Conservation (phyloP, 2,329 filamentous ascomycete genomes). For the Cytospora piceae region DNA sequence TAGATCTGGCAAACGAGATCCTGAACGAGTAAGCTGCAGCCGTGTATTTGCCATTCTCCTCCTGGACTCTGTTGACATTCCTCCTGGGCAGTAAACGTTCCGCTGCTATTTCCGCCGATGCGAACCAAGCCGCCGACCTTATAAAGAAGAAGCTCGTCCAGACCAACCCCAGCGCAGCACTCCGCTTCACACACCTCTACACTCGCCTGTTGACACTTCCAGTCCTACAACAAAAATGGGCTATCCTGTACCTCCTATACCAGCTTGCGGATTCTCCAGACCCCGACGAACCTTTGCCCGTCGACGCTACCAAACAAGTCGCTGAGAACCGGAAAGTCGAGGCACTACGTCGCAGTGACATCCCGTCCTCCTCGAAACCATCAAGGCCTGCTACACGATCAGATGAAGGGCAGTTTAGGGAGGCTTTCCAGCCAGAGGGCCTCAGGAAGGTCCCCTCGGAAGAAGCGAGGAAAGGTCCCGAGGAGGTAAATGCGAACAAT, state of each 20-base stretch:
- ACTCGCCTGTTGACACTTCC: constrained; percentile 86
- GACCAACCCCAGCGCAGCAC: constrained; percentile 75
- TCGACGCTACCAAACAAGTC: constrained; percentile 47
- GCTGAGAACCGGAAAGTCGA: constrained; percentile 35
- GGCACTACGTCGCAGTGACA: constrained; percentile 23
- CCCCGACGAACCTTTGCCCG: constrained; percentile 55
- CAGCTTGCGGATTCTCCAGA: constrained; percentile 74
- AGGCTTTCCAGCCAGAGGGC: constrained; percentile 59
- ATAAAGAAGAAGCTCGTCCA: constrained; percentile 88
- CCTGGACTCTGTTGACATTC: constrained; percentile 14
- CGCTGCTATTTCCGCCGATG: constrained; percentile 66
- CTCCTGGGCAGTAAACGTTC: constrained; percentile 37
- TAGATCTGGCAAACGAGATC: constrained; percentile 54
- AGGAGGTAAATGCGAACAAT: constrained; percentile 41
- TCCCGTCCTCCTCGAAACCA: constrained; percentile 38
- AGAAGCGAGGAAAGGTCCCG: constrained; percentile 42
- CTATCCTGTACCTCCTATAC: constrained; percentile 88
- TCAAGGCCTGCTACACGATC: constrained; percentile 43
- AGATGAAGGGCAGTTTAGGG: constrained; percentile 55
- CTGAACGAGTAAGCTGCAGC: constrained; percentile 51
- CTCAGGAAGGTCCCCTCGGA: constrained; percentile 50
- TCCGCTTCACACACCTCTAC: constrained; percentile 89
- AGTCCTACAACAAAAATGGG: constrained; percentile 94
- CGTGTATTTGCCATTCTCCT: background rate
- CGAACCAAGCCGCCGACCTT: constrained; percentile 89